phyloP scores from a whole-genome alignment of 345 rosid genomes.

The Carallia brachiata region DNA sequence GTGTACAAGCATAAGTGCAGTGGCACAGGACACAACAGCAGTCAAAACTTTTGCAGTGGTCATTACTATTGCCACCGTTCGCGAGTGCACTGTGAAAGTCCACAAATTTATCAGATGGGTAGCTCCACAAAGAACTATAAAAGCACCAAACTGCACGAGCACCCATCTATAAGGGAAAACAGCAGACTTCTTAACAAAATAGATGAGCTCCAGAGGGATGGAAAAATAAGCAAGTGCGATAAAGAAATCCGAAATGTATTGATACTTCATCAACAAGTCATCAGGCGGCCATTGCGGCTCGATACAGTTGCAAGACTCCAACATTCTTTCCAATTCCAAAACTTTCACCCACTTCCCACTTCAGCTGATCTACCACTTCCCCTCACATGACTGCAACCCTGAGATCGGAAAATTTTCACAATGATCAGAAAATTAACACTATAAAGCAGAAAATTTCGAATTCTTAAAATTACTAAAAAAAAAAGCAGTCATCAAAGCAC shows the following conservation, averaged over 20 bases:
- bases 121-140: conserved; percentile 98
- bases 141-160: conserved; percentile 98
- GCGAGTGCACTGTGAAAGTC: conserved; percentile 70
- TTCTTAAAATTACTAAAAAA: too few species aligned
- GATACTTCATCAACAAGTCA: conserved; percentile 89
- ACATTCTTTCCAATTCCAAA: conserved; percentile 5
- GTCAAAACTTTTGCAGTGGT: conserved; percentile 75
- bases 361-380: not conserved
- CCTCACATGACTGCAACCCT: not conserved
- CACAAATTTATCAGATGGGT: conserved; percentile 94
- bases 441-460: too few species aligned
- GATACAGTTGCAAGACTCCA: conserved; percentile 91
- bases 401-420: too few species aligned
- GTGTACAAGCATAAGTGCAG: conserved; percentile 97
- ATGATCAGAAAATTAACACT: too few species aligned
- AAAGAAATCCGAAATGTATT: conserved; percentile 96
- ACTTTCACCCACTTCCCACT: not conserved
- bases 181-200: conserved; percentile 93
- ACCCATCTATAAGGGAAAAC: conserved; percentile 98
- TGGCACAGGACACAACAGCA: conserved; percentile 86
- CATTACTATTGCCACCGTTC: conserved; percentile 84
- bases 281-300: conserved; percentile 97
- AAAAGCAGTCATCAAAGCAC: too few species aligned
- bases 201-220: conserved; percentile 90
- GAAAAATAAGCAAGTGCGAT: conserved; percentile 97